These are phyloP conservation scores for Silene uniflora DNA, from an alignment of 148 eudicot species.

Conservation along the genomic window DNA sequence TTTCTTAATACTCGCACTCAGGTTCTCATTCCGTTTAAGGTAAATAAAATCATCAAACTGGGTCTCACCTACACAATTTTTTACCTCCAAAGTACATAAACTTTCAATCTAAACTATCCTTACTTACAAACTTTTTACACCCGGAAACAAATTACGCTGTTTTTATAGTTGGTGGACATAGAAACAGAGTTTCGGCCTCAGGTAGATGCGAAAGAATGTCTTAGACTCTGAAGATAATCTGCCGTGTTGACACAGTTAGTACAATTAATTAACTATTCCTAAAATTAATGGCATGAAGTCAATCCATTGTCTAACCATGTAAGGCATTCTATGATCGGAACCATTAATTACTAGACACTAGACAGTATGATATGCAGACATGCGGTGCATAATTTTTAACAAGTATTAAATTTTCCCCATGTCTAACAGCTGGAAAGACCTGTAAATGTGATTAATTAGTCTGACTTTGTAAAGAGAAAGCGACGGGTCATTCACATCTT, in stretches of 20 bases:
- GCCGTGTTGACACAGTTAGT: not conserved
- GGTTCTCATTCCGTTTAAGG: not conserved
- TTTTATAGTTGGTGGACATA: not conserved
- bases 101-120: not conserved
- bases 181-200: not conserved
- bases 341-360: not conserved
- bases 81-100: not conserved
- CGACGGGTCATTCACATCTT: conserved; percentile 7
- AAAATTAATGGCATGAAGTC: not conserved
- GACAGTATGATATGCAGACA: conserved; percentile 1
- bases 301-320: not conserved
- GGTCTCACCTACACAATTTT: not conserved
- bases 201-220: not conserved
- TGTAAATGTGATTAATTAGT: conserved; percentile 4
- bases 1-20: too few species aligned
- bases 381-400: not conserved
- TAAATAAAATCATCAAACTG: not conserved
- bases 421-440: conserved; percentile 13
- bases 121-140: not conserved
- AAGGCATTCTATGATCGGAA: not conserved
- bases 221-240: not conserved
- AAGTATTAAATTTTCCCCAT: not conserved
- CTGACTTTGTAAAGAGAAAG: conserved; percentile 2
- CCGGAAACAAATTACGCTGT: not conserved
- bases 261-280: not conserved